Evolutionary conservation across 345 rosid genomes (phyloP), one percentile per base, ranked within the genome.

Genomic region (Ailanthus altissimus): DNA sequence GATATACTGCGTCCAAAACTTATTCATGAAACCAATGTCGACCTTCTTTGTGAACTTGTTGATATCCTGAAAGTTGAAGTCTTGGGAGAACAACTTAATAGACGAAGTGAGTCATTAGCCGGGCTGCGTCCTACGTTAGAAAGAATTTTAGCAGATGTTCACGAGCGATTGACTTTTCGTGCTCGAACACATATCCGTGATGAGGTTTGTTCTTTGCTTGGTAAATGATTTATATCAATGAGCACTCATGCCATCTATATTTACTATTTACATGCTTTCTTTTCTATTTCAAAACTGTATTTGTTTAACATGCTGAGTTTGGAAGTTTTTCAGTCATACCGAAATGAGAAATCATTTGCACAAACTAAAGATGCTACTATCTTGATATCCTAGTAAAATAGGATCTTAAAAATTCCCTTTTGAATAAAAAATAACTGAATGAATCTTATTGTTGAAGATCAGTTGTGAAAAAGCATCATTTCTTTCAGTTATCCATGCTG

Each of bases 61-160:
- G 94, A 96, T 79, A 92, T 96, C 83, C 97, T 91, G 69, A 92
- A 93, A 89, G 89, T 96, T 79, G 97, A 96, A 92, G 97, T 93
- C 82, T 75, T 93, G 81, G 94, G 97, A 65, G 98, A 96, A 80
- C 97, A 93, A 84, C 81, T 88, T 56, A 86, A 84, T 76, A 91
- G 97, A 81, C 87, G 90, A 75, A 88, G 90, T 74, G 97, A 92
- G 77, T 84, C 93, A 46, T 80, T 96, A 73, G 94, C 97, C 45
- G 98, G 99, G 69, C 76, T 96, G 77, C 90, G 87, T 63, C 98
- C 99, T 70, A 96, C 97, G 51, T 69, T 96, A 64, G 89, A 92
- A 84, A 91, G 99, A 90, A 93, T 96, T 72, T 84, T 96, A 77
- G 99, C 91, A 15, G 97, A 96, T 79, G 88, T 96, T 77, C 93